These are phyloP conservation scores for Neurospora sp. DNA, from an alignment of 495 filamentous ascomycete species.

Conservation along the genomic window DNA sequence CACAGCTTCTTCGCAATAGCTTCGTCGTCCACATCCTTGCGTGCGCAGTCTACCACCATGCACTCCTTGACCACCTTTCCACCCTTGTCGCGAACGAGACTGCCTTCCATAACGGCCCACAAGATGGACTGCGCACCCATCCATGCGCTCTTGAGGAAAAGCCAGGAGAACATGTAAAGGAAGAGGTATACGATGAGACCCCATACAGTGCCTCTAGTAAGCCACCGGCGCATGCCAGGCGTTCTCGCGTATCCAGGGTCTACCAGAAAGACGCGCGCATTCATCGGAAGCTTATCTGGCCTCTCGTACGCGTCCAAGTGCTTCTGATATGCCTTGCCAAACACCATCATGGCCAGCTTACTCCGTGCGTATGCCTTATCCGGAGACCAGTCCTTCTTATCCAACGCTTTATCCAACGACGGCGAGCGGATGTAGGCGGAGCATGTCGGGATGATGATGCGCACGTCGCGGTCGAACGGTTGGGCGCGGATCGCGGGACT, in stretches of 20 bases:
- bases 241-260: conserved; percentile 81
- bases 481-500: conserved; percentile 80
- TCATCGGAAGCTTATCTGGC: conserved; percentile 71
- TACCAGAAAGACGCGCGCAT: conserved; percentile 68
- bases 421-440: conserved; percentile 69
- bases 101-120: conserved; percentile 72
- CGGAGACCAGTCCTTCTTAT: conserved; percentile 40
- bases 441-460: conserved; percentile 80
- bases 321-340: conserved; percentile 80
- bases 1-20: conserved; percentile 71
- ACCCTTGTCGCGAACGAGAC: conserved; percentile 48
- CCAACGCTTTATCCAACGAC: conserved; percentile 38
- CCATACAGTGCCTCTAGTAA: conserved; percentile 73
- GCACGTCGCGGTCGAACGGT: conserved; percentile 84
- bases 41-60: conserved; percentile 55
- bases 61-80: conserved; percentile 85
- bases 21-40: conserved; percentile 70
- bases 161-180: conserved; percentile 72
- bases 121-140: conserved; percentile 83
- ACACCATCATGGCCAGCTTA: conserved; percentile 82
- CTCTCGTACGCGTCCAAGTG: conserved; percentile 72
- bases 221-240: conserved; percentile 75
- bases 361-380: conserved; percentile 63
- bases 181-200: conserved; percentile 71
- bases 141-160: conserved; percentile 72